phyloP scores from a whole-genome alignment of 2,329 filamentous ascomycete genomes.

The Pezizomycotina sp. region DNA sequence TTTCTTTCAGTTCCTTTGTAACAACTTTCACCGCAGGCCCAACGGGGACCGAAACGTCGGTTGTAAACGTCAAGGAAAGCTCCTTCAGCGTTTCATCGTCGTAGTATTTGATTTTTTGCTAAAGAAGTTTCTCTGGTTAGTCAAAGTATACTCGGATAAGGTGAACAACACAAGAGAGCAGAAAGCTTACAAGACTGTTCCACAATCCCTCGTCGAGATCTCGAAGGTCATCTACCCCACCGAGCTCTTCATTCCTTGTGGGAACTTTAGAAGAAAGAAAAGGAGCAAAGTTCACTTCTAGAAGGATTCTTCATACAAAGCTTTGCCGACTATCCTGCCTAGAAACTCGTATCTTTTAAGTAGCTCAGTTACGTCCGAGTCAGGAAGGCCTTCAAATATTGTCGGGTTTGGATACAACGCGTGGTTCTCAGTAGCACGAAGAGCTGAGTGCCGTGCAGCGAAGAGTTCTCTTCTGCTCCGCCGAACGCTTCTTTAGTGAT shows the following conservation, averaged over 20 bases:
- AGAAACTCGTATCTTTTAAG: slow-evolving; percentile 75
- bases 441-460: slow-evolving; percentile 41
- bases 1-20: slow-evolving; percentile 57
- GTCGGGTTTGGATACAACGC: slow-evolving; percentile 77
- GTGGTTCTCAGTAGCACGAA: slow-evolving; percentile 75
- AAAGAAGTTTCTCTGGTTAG: slow-evolving; percentile 8
- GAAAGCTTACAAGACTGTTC: slow-evolving; percentile 50
- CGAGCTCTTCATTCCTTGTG: slow-evolving; percentile 47
- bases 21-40: slow-evolving; percentile 39
- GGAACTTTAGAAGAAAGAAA: slow-evolving; percentile 78
- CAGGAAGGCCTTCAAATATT: slow-evolving; percentile 41
- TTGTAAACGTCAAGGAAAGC: slow-evolving; percentile 20
- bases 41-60: slow-evolving; percentile 20
- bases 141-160: slow-evolving; percentile 1
- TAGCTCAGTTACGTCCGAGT: slow-evolving; percentile 40
- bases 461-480: no score
- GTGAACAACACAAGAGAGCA: neutral
- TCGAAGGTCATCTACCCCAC: slow-evolving; percentile 84
- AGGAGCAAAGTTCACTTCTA: slow-evolving; percentile 84
- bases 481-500: slow-evolving; percentile 71
- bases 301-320: slow-evolving; percentile 89
- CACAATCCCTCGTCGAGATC: slow-evolving; percentile 86
- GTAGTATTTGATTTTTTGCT: slow-evolving; percentile 59
- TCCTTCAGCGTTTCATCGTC: slow-evolving; percentile 43
- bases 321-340: slow-evolving; percentile 85